phyloP scores from a whole-genome alignment of 2,329 filamentous ascomycete genomes.

The Colletotrichum costaricense region DNA sequence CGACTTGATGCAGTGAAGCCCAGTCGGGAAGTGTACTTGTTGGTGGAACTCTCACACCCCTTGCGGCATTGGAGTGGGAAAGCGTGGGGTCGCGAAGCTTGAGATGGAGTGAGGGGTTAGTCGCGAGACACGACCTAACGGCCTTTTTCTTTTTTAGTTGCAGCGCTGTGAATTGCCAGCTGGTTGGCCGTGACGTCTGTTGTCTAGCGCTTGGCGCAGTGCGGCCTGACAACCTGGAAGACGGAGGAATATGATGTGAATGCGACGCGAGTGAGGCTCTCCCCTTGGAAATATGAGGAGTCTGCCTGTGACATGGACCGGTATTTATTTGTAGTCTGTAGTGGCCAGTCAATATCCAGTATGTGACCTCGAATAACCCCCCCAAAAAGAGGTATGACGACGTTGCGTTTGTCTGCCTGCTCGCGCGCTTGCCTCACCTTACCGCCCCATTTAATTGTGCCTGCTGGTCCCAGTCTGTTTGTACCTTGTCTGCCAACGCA shows the following conservation, averaged over 20 bases:
- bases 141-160: background rate
- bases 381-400: slow-evolving; percentile 25
- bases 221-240: background rate
- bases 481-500: background rate
- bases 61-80: background rate
- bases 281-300: background rate
- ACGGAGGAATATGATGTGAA: background rate
- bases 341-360: slow-evolving; percentile 20
- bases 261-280: slow-evolving; percentile 9
- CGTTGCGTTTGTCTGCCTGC: slow-evolving; percentile 15
- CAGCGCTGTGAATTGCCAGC: slow-evolving; percentile 12
- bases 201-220: slow-evolving; percentile 10
- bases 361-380: background rate
- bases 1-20: background rate
- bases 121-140: background rate
- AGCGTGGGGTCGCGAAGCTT: slow-evolving; percentile 16
- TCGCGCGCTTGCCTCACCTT: background rate
- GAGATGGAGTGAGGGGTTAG: slow-evolving; percentile 12
- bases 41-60: background rate
- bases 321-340: slow-evolving; percentile 32
- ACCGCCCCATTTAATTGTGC: background rate
- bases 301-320: slow-evolving; percentile 14
- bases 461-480: background rate
- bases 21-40: slow-evolving; percentile 9
- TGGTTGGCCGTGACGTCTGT: slow-evolving; percentile 13